Evolutionary conservation across 495 filamentous ascomycete genomes (phyloP).

Genomic region (Talaromyces liani): DNA sequence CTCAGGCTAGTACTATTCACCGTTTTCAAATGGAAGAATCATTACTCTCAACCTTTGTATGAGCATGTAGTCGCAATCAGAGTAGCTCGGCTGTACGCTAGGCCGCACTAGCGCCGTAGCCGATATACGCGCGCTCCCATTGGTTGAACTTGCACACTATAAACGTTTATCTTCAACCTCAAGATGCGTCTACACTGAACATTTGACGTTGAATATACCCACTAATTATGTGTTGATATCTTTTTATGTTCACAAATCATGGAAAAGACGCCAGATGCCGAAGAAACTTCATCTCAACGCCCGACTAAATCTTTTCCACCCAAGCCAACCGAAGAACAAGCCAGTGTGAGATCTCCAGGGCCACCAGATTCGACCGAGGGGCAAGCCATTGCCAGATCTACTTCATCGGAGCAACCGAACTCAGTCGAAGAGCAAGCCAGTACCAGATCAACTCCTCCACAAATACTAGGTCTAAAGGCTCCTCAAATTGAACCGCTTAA

Average conservation of each 20-base stretch:
- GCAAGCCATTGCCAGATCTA: neutral
- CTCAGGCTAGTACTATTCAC: constrained; percentile 12
- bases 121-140: neutral
- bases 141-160: neutral
- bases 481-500: neutral
- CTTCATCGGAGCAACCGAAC: neutral
- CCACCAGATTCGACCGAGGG: neutral
- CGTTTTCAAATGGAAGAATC: neutral
- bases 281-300: neutral
- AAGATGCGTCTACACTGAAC: neutral
- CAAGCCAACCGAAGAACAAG: neutral
- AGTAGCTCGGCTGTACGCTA: neutral
- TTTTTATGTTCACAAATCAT: neutral
- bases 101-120: neutral
- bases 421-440: neutral
- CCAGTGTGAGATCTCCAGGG: neutral
- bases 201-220: neutral
- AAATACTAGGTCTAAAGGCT: neutral
- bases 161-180: neutral
- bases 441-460: neutral
- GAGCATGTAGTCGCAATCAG: neutral
- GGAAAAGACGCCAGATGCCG: neutral
- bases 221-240: neutral
- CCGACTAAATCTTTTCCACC: neutral
- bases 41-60: neutral